Conservation (phyloP, 257 asterid genomes). For the Solanum pennellii region DNA sequence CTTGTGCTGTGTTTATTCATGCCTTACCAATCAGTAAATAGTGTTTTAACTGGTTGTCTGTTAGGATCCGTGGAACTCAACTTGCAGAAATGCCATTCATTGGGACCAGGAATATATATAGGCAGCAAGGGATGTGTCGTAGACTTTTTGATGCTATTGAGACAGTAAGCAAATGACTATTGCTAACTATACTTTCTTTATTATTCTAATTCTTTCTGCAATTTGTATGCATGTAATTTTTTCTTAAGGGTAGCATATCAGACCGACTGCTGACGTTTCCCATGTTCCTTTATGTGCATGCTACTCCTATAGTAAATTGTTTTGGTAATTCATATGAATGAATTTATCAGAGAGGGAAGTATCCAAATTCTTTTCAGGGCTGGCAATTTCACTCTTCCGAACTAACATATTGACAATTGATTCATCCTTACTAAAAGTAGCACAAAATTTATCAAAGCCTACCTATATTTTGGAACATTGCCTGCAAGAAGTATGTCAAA, state of each 20-base stretch:
- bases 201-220: not conserved
- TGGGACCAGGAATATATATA: conserved; percentile 10
- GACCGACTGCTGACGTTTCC: not conserved
- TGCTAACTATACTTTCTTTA: not conserved
- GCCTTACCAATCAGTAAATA: not conserved
- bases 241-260: not conserved
- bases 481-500: not conserved
- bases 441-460: not conserved
- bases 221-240: not conserved
- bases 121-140: conserved; percentile 23
- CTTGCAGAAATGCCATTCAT: conserved; percentile 23
- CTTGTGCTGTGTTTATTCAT: not conserved
- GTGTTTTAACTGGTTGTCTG: not conserved
- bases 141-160: conserved; percentile 9
- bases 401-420: not conserved
- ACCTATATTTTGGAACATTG: not conserved
- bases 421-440: not conserved
- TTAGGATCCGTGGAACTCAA: conserved; percentile 12
- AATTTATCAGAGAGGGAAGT: not conserved
- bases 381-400: not conserved
- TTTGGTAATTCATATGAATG: not conserved
- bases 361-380: not conserved
- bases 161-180: not conserved
- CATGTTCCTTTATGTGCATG: not conserved
- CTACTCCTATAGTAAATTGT: not conserved